Base-by-base conservation (phyloP, 169 alveolate species). In the Plasmodium reichenowi region DNA sequence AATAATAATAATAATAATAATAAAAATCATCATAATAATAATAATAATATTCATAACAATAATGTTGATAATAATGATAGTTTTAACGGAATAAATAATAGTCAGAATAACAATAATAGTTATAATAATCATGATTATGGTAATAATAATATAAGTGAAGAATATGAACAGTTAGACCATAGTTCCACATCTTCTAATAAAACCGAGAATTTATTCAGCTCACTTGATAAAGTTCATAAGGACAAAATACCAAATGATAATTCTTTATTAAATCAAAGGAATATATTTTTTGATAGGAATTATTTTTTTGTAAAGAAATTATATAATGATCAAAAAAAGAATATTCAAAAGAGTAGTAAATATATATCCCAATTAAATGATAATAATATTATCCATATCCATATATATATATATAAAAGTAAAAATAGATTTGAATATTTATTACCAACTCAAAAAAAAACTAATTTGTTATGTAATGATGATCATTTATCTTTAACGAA, bases 361-460 rank as follows among this genome's bases (percentile, higher is more conserved):
- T 78, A 66, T 78, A 67, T 59, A 17, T 15, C 75, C 8, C 71
- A 78, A 58, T 66, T 60, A 10, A 78, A 48, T 50, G 89, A 78
- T 64, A 70, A 66, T 64, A 75, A 32, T 8, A 24, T 15, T 43
- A 17, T 78, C 0, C 66, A 78, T 78, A 74, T 60, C 10, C 88
- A 74, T 62, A 48, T 78, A 78, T 78, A 64, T 78, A 78, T 78
- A 64, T 78, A 78, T 78, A 78, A 78, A 66, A 78, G 89, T 66
- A 78, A 78, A 64, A 78, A 78, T 59, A 26, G 89, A 78, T 78
- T 78, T 67, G 89, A 78, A 43, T 78, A 78, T 59, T 45, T 78
- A 45, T 58, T 78, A 66, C 89, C 89, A 2, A 52, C 66, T 13
- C 68, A 48, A 20, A 78, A 78, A 43, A 66, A 59, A 22, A 67